Base-by-base conservation (phyloP, 2,329 filamentous ascomycete species). In the Cucurbitaria berberidis region DNA sequence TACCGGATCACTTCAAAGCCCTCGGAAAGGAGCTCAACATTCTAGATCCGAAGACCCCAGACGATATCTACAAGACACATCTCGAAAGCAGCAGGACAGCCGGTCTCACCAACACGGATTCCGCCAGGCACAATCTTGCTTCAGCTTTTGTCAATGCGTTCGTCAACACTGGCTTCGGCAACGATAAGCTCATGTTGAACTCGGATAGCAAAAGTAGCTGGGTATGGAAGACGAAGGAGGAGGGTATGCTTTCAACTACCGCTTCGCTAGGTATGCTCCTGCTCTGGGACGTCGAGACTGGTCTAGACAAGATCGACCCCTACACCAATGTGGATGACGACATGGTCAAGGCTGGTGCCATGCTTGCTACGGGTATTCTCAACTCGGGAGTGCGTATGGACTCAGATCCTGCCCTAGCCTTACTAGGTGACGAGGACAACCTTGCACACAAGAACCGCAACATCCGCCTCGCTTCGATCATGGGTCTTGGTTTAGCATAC, bases 1-100 rank as follows among this genome's bases (percentile, higher is more conserved):
- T 99, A 51, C 88, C 93, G 1, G 91, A 96, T 59, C 89, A 98
- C 76, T 99, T 96, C 84, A 96, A 96, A 77, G 86, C 89, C 5
- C 81, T 99, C 27, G 96, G 88, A 52, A 97, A 97, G 78, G 95
- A 99, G 75, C 83, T 99, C 48, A 98, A 99, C 76, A 93, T 99
- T 46, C 81, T 98, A 36, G 95, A 99, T 59, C 95, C 95, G 30
- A 98, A 97, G 81, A 90, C 91, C 38, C 96, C 93, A 0, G 95
- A 99, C 73, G 96, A 99, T 69, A 99, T 99, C 68, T 99, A 99
- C 84, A 99, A 99, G 82, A 96, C 92, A 71, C 95, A 99, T 76
- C 84, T 99, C 5, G 95, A 99, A 78, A 98, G 90, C 79, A 96
- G 89, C 67, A 86, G 96, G 57, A 95, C 96, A 47, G 91, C 91